Evolutionary conservation across 164 flowering plant genomes (phyloP).

Genomic region (Paratinospora sagittata): DNA sequence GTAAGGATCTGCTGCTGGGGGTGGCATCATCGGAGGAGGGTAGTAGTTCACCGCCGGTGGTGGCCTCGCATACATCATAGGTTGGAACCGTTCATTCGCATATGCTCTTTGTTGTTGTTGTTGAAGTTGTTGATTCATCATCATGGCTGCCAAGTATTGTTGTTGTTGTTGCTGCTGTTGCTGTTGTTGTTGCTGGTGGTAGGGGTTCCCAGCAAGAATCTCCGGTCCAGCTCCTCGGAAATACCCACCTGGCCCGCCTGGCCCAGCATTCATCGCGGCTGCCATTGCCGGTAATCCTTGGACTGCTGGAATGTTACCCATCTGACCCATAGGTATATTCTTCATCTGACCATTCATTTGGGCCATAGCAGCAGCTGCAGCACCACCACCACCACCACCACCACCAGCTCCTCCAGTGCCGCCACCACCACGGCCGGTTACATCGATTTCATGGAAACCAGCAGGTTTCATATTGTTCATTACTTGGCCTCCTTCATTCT

Average conservation of each 20-base stretch:
- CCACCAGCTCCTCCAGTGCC: too few species aligned
- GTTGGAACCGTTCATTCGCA: slow-evolving; percentile 71
- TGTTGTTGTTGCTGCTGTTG: slow-evolving; percentile 20
- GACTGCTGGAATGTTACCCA: slow-evolving; percentile 50
- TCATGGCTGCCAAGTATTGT: too few species aligned
- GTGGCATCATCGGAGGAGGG: slow-evolving; percentile 32
- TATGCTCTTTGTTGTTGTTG: slow-evolving; percentile 24
- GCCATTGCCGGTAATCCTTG: slow-evolving; percentile 86
- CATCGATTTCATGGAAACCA: slow-evolving; percentile 32
- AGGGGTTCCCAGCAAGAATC: slow-evolving; percentile 45
- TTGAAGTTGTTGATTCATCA: slow-evolving; percentile 33
- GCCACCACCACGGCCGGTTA: slow-evolving; percentile 18
- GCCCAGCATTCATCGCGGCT: slow-evolving; percentile 31
- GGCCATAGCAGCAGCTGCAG: too few species aligned
- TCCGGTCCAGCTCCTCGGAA: slow-evolving; percentile 58
- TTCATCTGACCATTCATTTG: slow-evolving; percentile 41
- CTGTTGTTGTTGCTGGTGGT: slow-evolving; percentile 42
- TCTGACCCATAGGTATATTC: slow-evolving; percentile 27
- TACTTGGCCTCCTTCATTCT: slow-evolving; percentile 26
- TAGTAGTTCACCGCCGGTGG: slow-evolving; percentile 70
- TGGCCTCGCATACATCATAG: slow-evolving; percentile 83
- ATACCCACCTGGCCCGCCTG: slow-evolving; percentile 34
- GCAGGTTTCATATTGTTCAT: slow-evolving; percentile 30
- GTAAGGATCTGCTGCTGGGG: slow-evolving; percentile 29
- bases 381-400: slow-evolving; percentile 13